Evolutionary conservation across 805 yeast genomes (phyloP), one percentile per base, ranked within the genome.

Genomic region (Sungouiella thailandica): DNA sequence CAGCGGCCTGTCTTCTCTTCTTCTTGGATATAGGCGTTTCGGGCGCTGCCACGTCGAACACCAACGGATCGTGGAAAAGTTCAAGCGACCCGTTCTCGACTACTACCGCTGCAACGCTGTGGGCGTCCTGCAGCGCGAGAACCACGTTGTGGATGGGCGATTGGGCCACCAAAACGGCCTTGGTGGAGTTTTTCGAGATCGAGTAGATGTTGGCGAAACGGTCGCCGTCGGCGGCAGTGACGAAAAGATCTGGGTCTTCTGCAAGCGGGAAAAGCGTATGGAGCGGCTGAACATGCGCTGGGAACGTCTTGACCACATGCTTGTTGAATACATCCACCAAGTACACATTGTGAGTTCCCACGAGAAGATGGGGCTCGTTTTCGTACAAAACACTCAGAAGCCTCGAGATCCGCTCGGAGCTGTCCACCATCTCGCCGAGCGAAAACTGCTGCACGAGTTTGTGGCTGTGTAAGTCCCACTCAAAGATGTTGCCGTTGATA

Each of bases 81-180:
- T 88, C 96, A 6, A 84, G 64, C 9, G 57, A 49, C 5, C 96
- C 96, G 38, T 74, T 79, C 55, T 87, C 95, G 9, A 89, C 83
- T 5, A 82, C 64, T 0, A 76, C 81, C 2, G 74, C 62, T 13
- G 81, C 53, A 3, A 71, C 43, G 5, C 63, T 55, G 34, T 49
- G 39, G 29, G 41, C 41, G 13, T 52, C 60, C 32, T 53, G 27
- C 7, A 48, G 53, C 4, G 62, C 67, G 37, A 66, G 57, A 0
- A 72, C 53, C 7, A 83, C 52, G 6, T 62, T 57, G 1, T 53
- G 37, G 10, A 85, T 76, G 31, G 83, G 74, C 11, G 86, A 67
- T 41, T 81, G 83, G 3, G 89, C 69, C 11, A 83, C 88, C 36
- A 86, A 72, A 3, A 88, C 83, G 7, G 68, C 57, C 16, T 61